Evolutionary conservation across 208 protist species (phyloP), one percentile per base, ranked within the genome.

Genomic region (Acanthamoeba triangularis): DNA sequence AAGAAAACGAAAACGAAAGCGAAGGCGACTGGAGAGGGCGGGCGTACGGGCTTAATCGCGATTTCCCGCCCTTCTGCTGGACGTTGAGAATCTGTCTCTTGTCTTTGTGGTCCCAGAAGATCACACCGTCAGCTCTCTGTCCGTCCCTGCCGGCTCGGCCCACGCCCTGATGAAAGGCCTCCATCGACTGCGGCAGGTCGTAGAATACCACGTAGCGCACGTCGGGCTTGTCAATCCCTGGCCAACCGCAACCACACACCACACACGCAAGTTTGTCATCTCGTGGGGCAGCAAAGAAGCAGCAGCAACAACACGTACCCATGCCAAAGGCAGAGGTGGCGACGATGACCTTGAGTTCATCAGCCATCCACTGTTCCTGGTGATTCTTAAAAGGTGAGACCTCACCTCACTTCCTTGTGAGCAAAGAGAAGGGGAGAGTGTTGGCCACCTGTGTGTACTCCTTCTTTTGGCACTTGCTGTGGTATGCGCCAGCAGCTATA

Each of bases 271-370:
- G 52, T 59, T 59, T 59, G 54, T 14, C 54, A 14, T 23, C 16
- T 13, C 8, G 8, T 54, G 11, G 20, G 11, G 0, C 54, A 59
- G 16, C 54, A n/a, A 65, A 14, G 8, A 65, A 20, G 52, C 2
- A 47, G 20, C 1, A 59, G 18, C 56, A 6, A 65, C 6, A n/a
- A 20, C 59, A 20, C 0, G 49, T 25, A 96, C 99, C 99, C 99
- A 99, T 99, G 35, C 99, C 99, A 97, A 99, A 99, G 28, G 99
- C 99, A 5, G 99, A 98, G 11, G 99, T 99, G 14, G 99, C 99
- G 23, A 98, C 98, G 13, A 99, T 97, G 25, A 99, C 98, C 56
- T 98, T 97, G 28, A 99, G 96, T 28, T 97, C 95, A 69, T 97
- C 98, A 0, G 96, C 88, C 59, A 98, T 97, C 98, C 99, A 99